Evolutionary conservation across 306 rosid species (phyloP), one percentile per base, ranked within the genome.

Genomic region (Cucurbita maxima): DNA sequence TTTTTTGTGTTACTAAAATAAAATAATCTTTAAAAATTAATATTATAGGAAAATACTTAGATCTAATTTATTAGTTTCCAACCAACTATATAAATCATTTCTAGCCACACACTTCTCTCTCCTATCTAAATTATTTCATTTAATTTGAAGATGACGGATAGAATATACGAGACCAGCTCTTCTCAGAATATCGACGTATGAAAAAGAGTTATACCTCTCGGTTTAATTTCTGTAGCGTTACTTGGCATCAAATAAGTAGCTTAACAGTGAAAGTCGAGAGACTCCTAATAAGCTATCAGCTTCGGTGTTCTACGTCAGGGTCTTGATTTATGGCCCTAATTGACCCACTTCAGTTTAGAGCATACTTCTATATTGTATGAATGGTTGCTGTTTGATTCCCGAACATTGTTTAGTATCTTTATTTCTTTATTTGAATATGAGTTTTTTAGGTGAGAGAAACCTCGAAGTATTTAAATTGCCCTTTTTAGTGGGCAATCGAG

Each of bases 31-130:
- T 25, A 43, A 50, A 70, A 70, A 58, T 15, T 30, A 48, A 50
- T 50, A 70, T 70, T 15, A 70, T 50, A 10, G 40, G 47, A 10
- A 45, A 25, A 70, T 70, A 58, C 74, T 70, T 50, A 70, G 2
- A 70, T 12, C 30, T 70, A 50, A 50, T 50, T 22, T 10, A 44
- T 68, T 68, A 47, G 20, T 45, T 67, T 68, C 15, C 73, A 68
- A 68, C 72, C 57, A 69, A 47, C 58, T 69, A 69, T 69, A 30
- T 30, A 30, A 30, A 30, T 30, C 25, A 48, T 67, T 12, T 34
- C 14, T 62, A 45, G 25, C 47, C 70, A 62, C 70, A 37, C 70
- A 15, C n/a, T 1, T 58, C 45, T 36, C 57, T 48, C 22, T 70
- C 30, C 30, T 50, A 12, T 50, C 25, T 8, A 34, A 69, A 50